These are phyloP conservation scores for Cladosporium sp. DNA, from an alignment of 2,329 filamentous ascomycete genomes.

Conservation along the genomic window DNA sequence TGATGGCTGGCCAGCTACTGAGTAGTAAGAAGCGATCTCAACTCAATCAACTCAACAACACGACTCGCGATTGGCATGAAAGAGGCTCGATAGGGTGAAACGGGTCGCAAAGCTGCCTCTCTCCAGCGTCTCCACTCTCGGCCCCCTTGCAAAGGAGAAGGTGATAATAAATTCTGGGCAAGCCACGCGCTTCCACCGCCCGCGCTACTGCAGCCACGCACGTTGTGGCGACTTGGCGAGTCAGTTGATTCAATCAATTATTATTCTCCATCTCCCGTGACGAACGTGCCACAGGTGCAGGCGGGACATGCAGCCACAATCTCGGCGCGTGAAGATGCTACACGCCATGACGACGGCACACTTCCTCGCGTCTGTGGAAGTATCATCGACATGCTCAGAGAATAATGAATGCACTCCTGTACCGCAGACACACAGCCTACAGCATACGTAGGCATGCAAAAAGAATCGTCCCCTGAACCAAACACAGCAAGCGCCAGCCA, in stretches of 20 bases:
- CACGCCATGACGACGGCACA: background rate
- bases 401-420: background rate
- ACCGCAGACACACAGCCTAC: background rate
- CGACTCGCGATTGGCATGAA: conserved; percentile 3
- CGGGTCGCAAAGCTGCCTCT: background rate
- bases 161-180: background rate
- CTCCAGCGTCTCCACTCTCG: conserved; percentile 1
- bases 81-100: background rate
- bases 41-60: background rate
- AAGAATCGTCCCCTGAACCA: background rate
- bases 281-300: conserved; percentile 7
- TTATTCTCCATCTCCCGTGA: background rate
- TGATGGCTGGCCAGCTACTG: background rate
- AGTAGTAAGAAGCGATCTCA: background rate
- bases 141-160: background rate
- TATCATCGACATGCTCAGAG: background rate
- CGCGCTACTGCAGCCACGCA: background rate
- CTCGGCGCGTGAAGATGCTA: conserved; percentile 2
- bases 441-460: background rate
- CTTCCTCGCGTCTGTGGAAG: background rate
- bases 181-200: conserved; percentile 4
- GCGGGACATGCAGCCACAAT: background rate
- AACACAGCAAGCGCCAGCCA: background rate
- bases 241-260: background rate
- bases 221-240: background rate